A percentile compares a stretch with the other conserved stretches of the same genome.
Evolutionary conservation across 768 basidiomycete species (phyloP).

Genomic region (Panus rudis): DNA sequence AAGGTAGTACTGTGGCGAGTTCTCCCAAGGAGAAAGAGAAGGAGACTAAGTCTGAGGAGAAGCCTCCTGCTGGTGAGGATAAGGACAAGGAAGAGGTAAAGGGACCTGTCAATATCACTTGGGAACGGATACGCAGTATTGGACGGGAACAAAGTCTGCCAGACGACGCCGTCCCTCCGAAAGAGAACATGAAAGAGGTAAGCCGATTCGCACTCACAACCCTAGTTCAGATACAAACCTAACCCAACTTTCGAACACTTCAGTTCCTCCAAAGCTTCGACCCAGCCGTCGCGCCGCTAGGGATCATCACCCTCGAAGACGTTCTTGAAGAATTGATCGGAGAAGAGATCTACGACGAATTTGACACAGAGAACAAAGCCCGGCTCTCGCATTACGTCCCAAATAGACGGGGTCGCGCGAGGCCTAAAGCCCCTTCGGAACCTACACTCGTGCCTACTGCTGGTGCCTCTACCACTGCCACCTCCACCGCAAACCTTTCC

Average conservation of each 20-base stretch:
- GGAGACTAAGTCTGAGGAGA: not conserved
- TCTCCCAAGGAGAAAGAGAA: no score
- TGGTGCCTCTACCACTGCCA: no score
- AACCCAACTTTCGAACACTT: not conserved
- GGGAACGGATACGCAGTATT: conserved; percentile 19
- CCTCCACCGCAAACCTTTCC: no score
- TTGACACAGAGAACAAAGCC: conserved; percentile 55
- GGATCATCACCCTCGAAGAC: conserved; percentile 86
- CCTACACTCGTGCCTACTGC: no score
- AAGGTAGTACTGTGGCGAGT: no score
- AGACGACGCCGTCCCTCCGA: conserved; percentile 70
- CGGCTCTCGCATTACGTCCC: conserved; percentile 13
- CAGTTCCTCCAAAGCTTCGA: conserved; percentile 74
- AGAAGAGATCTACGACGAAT: conserved; percentile 85
- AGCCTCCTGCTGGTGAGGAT: not conserved
- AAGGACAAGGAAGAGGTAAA: conserved; percentile 15
- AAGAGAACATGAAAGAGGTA: conserved; percentile 61
- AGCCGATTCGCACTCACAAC: conserved; percentile 11
- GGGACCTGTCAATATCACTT: conserved; percentile 20
- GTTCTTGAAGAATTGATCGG: conserved; percentile 87
- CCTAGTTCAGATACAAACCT: not conserved
- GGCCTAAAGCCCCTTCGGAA: no score
- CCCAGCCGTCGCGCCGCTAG: conserved; percentile 70
- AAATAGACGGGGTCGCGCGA: no score
- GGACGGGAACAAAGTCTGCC: conserved; percentile 69